Base-by-base conservation (phyloP, 1,284 basidiomycete genomes). In the Tetrapyrgos nigripes region DNA sequence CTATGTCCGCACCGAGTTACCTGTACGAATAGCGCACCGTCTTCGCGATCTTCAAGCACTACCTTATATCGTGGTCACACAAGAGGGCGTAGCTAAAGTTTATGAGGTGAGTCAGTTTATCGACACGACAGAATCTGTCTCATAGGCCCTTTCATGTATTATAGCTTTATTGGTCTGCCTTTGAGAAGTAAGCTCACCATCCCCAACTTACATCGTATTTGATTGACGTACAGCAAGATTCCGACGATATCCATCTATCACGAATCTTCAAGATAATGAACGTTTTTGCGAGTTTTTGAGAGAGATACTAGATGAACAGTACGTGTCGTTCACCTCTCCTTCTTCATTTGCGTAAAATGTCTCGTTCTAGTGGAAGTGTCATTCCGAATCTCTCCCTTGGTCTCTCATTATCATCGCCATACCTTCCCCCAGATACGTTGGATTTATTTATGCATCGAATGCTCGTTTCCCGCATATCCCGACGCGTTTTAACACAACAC, bases 371-470 rank as follows among this genome's bases (percentile, higher is more conserved):
- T 73, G 85, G 87, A 19, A 78, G 85, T 8, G 88, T 91, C 11
- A 94, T 93, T 61, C 92, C 91, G 33, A 90, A 80, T 68, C 82
- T 94, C 26, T 87, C 88, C 10, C 81, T 93, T 5, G 91, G 91
- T 10, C 76, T 93, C 37, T 91, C 91, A 8, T 79, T 94, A 8
- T 87, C 91, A 0, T 93, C 93, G 17, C 88, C 85, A 1, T 87
- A 92, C 69, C 82, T 97, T 11, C 79, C 86, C 0, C 88, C 93
- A 0, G 91, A 94, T 56, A 82, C 85, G 53, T 80, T 97, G 14
- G 94, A 97, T 71, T 83, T 91, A 8, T 95, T 96, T 72, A 94
- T 96, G 89, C 85, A 87, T 23, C 85, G 94, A 26, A 97, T 97
- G 95, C 83, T 97, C 9, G 83, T 94, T 47, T 96, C 94, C 3